A percentile compares a stretch with the other conserved stretches of the same genome.
These are phyloP conservation scores for Colletotrichum gloeosporioides DNA, from an alignment of 2,329 filamentous ascomycete genomes.

Conservation along the genomic window DNA sequence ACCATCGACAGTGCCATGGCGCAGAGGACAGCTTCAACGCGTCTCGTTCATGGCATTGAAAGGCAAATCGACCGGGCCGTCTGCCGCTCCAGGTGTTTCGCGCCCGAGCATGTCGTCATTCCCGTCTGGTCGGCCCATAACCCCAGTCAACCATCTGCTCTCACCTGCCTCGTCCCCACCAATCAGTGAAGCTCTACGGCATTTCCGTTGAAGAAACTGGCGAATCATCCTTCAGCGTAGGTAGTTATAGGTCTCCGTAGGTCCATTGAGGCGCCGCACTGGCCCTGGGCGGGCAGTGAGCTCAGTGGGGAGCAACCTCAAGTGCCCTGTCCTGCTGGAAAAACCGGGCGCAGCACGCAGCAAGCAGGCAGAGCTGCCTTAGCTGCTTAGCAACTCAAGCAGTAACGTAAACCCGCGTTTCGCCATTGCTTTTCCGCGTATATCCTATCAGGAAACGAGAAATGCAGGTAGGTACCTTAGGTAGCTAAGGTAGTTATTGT, in stretches of 20 bases:
- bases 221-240: not conserved
- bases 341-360: constrained; percentile 13
- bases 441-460: not conserved
- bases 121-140: not conserved
- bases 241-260: not conserved
- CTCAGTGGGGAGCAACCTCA: not conserved
- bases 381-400: not conserved
- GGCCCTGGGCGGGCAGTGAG: not conserved
- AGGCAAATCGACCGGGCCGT: not conserved
- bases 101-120: constrained; percentile 8
- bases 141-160: not conserved
- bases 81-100: not conserved
- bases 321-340: constrained; percentile 5
- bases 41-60: not conserved
- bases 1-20: not conserved
- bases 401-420: not conserved
- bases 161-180: not conserved
- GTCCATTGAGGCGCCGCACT: not conserved
- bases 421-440: not conserved
- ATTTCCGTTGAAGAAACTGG: not conserved
- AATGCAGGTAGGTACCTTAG: not conserved
- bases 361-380: not conserved
- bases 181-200: not conserved
- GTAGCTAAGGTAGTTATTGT: not conserved
- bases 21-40: not conserved